These are phyloP conservation scores for Alternaria gansuensis DNA, from an alignment of 2,329 filamentous ascomycete genomes.

Conservation along the genomic window DNA sequence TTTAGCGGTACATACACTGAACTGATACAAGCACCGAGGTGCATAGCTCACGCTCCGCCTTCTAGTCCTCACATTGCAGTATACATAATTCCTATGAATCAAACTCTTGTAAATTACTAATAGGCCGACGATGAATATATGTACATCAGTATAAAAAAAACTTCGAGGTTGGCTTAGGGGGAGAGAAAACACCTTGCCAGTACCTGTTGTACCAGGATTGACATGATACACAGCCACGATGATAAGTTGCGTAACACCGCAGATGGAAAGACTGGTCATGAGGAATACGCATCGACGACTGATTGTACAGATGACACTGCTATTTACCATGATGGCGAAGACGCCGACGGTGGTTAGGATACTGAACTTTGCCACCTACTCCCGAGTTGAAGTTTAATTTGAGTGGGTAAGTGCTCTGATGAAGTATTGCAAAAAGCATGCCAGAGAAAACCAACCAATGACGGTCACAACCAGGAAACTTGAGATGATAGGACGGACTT, in stretches of 20 bases:
- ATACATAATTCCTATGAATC: background rate
- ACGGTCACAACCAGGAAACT: background rate
- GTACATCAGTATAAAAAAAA: slow-evolving; percentile 4
- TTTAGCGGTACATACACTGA: too few relatives aligned
- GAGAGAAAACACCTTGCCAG: slow-evolving; percentile 50
- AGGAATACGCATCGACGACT: slow-evolving; percentile 65
- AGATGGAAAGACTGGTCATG: slow-evolving; percentile 61
- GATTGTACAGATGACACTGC: slow-evolving; percentile 61
- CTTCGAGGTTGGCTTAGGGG: too few relatives aligned
- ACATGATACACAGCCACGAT: slow-evolving; percentile 64
- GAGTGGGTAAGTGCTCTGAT: background rate
- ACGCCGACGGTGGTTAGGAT: slow-evolving; percentile 65
- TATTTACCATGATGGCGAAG: slow-evolving; percentile 63
- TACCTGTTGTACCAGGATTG: slow-evolving; percentile 49
- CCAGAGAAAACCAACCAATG: background rate
- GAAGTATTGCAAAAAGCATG: background rate
- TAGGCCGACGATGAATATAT: slow-evolving; percentile 60
- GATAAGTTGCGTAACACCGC: slow-evolving; percentile 64
- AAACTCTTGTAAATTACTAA: slow-evolving; percentile 60
- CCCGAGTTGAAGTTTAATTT: background rate
- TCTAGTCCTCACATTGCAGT: background rate
- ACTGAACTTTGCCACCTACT: slow-evolving; percentile 30
- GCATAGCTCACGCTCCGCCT: background rate
- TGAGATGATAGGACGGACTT: slow-evolving; percentile 1
- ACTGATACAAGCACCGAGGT: background rate